phyloP scores from a whole-genome alignment of 2,329 filamentous ascomycete genomes.

The Neonectria magnoliae region DNA sequence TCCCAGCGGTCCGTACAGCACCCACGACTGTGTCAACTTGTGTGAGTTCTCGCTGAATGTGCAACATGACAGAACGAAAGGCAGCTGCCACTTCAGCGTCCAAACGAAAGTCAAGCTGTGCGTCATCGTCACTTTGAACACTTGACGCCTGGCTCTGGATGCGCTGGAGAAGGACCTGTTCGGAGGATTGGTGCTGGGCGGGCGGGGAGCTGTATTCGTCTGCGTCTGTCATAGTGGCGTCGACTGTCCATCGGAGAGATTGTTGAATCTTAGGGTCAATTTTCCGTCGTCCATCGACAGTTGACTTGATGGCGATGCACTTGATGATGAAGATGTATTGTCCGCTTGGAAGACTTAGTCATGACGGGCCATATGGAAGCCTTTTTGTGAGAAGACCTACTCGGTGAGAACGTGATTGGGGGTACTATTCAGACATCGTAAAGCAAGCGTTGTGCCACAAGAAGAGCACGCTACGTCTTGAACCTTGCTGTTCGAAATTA shows the following conservation, averaged over 20 bases:
- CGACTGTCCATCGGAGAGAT: slow-evolving; percentile 43
- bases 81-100: slow-evolving; percentile 49
- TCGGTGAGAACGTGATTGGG: slow-evolving; percentile 50
- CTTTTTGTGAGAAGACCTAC: slow-evolving; percentile 41
- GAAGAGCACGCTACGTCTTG: slow-evolving; percentile 49
- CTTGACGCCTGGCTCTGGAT: neutral
- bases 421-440: slow-evolving; percentile 47
- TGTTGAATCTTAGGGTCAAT: slow-evolving; percentile 48
- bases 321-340: slow-evolving; percentile 49
- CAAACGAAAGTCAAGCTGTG: slow-evolving; percentile 47
- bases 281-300: slow-evolving; percentile 32
- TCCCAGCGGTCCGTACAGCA: neutral
- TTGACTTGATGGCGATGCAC: slow-evolving; percentile 41
- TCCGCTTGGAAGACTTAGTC: slow-evolving; percentile 41
- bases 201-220: slow-evolving; percentile 1
- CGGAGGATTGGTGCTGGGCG: neutral
- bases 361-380: neutral
- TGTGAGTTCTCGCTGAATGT: slow-evolving; percentile 48
- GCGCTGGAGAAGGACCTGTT: neutral
- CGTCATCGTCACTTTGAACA: slow-evolving; percentile 31
- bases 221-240: slow-evolving; percentile 18
- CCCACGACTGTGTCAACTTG: slow-evolving; percentile 38
- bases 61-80: slow-evolving; percentile 48
- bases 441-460: slow-evolving; percentile 48
- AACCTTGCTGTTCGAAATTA: slow-evolving; percentile 42